These are phyloP conservation scores for Aspergillus sp. DNA, from an alignment of 2,329 filamentous ascomycete genomes.

Conservation along the genomic window DNA sequence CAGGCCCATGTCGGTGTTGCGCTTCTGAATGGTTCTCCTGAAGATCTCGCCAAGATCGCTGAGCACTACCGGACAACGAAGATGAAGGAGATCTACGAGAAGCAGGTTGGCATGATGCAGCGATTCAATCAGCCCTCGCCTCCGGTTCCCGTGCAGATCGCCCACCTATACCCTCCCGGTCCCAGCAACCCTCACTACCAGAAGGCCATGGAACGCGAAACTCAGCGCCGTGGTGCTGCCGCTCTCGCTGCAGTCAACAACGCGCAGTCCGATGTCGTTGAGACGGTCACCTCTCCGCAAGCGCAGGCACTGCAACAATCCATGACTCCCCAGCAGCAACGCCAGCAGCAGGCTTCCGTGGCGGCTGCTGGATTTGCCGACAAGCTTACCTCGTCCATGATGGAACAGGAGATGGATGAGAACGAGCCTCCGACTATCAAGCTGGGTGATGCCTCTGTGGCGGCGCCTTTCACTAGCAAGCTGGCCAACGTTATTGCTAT, in stretches of 20 bases:
- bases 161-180: slow-evolving; percentile 88
- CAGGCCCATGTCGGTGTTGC: slow-evolving; percentile 97
- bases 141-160: slow-evolving; percentile 87
- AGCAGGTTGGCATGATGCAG: slow-evolving; percentile 85
- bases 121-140: slow-evolving; percentile 90
- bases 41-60: slow-evolving; percentile 84
- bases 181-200: slow-evolving; percentile 88
- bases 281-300: slow-evolving; percentile 61
- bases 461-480: slow-evolving; percentile 95
- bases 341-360: slow-evolving; percentile 54
- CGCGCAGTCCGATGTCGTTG: slow-evolving; percentile 47
- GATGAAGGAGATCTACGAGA: slow-evolving; percentile 99
- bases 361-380: slow-evolving; percentile 76
- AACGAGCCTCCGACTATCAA: slow-evolving; percentile 93
- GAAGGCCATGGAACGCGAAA: slow-evolving; percentile 83
- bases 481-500: slow-evolving; percentile 94
- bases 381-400: slow-evolving; percentile 76
- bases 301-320: slow-evolving; percentile 54
- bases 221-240: slow-evolving; percentile 66
- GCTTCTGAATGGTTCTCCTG: slow-evolving; percentile 85
- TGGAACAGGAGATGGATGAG: slow-evolving; percentile 82
- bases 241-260: slow-evolving; percentile 45
- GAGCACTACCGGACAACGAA: slow-evolving; percentile 91
- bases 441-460: slow-evolving; percentile 92
- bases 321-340: slow-evolving; percentile 45